Evolutionary conservation across 495 filamentous ascomycete genomes (phyloP).

Genomic region (Venustampulla echinocandica): DNA sequence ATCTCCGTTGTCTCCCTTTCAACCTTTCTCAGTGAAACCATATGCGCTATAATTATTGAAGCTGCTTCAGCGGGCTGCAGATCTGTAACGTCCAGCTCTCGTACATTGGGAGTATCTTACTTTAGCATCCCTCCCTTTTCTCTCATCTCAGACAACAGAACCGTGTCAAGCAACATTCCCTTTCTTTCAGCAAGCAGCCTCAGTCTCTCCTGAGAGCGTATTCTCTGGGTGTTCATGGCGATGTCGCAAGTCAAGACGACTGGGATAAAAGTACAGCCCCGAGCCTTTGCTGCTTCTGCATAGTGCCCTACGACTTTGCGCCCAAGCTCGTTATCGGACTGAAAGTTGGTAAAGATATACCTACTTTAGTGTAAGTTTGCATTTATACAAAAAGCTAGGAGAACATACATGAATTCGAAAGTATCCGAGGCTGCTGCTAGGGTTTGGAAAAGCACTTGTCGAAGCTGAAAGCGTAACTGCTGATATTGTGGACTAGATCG

Average conservation of each 20-base stretch:
- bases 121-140: not conserved
- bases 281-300: not conserved
- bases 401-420: not conserved
- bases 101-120: not conserved
- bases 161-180: not conserved
- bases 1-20: not conserved
- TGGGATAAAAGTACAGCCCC: not conserved
- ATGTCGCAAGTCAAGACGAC: not conserved
- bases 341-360: not conserved
- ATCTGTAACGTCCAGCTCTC: not conserved
- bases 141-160: not conserved
- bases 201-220: not conserved
- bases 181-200: not conserved
- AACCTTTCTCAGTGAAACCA: not conserved
- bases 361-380: not conserved
- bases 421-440: not conserved
- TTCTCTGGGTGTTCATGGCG: not conserved
- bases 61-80: not conserved
- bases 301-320: not conserved
- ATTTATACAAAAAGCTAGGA: not conserved
- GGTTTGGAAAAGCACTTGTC: not conserved
- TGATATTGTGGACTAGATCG: not conserved
- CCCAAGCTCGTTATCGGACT: not conserved
- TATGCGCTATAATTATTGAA: not conserved
- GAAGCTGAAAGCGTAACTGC: not conserved